These are phyloP conservation scores for Corymbia citriodora DNA, from an alignment of 441 rosid species.

Conservation along the genomic window DNA sequence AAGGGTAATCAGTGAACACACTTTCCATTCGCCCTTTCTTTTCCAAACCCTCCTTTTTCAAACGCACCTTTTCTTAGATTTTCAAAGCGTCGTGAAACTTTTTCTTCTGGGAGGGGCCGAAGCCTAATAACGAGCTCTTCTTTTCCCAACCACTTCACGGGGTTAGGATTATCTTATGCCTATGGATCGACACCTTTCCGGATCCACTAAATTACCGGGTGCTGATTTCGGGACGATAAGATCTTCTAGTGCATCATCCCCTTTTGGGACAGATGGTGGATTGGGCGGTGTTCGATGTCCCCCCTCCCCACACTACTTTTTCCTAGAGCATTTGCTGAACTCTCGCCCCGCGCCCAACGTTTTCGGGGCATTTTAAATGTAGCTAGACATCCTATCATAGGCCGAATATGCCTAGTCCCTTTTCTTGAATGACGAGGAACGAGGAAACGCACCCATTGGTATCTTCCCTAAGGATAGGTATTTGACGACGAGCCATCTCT, in stretches of 20 bases:
- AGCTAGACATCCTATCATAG: not conserved
- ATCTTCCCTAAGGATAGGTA: not conserved
- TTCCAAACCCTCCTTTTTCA: not conserved
- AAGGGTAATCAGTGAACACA: not conserved
- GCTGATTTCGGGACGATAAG: not conserved
- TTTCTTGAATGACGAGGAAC: not conserved
- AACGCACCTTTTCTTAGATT: not conserved
- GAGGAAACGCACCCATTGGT: not conserved
- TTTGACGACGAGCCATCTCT: not conserved
- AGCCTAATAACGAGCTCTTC: not conserved
- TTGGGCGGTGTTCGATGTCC: not conserved
- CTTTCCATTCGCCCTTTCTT: not conserved
- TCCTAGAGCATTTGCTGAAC: not conserved
- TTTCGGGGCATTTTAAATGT: not conserved
- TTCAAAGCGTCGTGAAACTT: not conserved
- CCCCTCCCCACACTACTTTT: not conserved
- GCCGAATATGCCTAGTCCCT: not conserved
- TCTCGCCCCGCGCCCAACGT: too few relatives aligned
- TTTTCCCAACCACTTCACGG: not conserved
- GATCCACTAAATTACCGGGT: not conserved
- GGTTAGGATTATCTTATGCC: not conserved
- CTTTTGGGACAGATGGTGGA: not conserved
- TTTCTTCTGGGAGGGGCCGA: not conserved
- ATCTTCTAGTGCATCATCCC: not conserved
- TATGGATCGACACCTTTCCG: not conserved